Evolutionary conservation across 306 rosid genomes (phyloP), one percentile per base, ranked within the genome.

Genomic region (Corylus avellana): DNA sequence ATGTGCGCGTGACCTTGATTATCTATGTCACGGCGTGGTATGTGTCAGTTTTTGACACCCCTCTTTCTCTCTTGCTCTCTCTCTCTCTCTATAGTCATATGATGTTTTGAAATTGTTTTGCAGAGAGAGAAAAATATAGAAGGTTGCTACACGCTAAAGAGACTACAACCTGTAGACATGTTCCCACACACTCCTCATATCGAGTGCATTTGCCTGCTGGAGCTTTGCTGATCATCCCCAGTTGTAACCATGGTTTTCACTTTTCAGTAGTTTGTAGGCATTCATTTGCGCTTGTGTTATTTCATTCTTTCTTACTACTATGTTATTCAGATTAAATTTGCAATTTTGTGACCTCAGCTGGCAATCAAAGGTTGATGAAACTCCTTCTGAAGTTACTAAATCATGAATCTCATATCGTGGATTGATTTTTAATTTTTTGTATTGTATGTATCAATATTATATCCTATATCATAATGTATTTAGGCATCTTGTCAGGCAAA

Each of bases 131-230:
- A 88, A 84, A 88, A 86, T 84, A 81, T 92, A 49, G n/a, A 86
- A 84, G 98, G 98, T 46, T 91, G 94, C 85, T 95, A 95, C 91
- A 89, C 86, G 81, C 82, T 95, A 64, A 87, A 78, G 86, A 79
- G 97, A 78, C 42, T 95, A 54, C 98, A 91, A 75, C 92, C 98
- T 1, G 97, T 95, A n/a, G 98, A 95, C 87, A 95, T 95, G 98
- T 95, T 95, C 85, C 98, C 98, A 6, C 98, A 92, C 91, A 92
- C 98, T 71, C 98, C 97, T 78, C 98, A 95, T 83, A 90, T 91
- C 55, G 98, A 95, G 86, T 92, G 98, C 77, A 94, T 95, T 39
- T 92, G 96, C 88, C 85, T 90, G 48, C 84, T 92, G 83, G 98
- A 95, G 85, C 97, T 92, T 79, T 83, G 79, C 72, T 84, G 85